Evolutionary conservation across 768 basidiomycete genomes (phyloP).

Genomic region (Candolleomyces efflorescens): DNA sequence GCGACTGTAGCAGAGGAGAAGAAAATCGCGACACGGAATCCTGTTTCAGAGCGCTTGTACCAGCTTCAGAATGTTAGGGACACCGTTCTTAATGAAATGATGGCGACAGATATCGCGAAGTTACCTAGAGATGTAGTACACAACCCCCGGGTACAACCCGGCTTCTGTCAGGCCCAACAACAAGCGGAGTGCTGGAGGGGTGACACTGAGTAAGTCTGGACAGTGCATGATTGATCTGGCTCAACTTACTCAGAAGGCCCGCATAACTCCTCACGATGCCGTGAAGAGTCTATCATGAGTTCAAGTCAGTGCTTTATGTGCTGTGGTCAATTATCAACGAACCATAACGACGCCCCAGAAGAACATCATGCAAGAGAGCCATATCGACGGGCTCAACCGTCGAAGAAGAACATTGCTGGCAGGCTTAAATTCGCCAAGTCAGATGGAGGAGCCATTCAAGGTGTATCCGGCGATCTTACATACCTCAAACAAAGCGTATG

Average conservation of each 20-base stretch:
- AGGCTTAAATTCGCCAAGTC: constrained; percentile 34
- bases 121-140: constrained; percentile 60
- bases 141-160: constrained; percentile 50
- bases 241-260: constrained; percentile 51
- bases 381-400: constrained; percentile 60
- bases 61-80: constrained; percentile 39
- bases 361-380: constrained; percentile 50
- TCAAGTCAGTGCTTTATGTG: background rate
- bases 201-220: background rate
- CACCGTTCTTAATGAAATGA: background rate
- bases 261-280: constrained; percentile 58
- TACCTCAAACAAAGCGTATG: constrained; percentile 69
- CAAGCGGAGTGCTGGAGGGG: constrained; percentile 49
- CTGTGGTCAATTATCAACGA: constrained; percentile 6
- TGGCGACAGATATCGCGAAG: constrained; percentile 3
- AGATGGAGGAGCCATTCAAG: background rate
- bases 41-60: constrained; percentile 78
- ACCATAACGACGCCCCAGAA: constrained; percentile 50
- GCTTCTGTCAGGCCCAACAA: constrained; percentile 66
- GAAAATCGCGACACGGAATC: constrained; percentile 67
- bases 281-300: constrained; percentile 47
- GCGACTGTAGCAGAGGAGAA: constrained; percentile 78
- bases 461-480: constrained; percentile 21
- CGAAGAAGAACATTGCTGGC: constrained; percentile 60
- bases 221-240: background rate